Base-by-base conservation (phyloP, 768 basidiomycete genomes). In the Trametes sanguinea region DNA sequence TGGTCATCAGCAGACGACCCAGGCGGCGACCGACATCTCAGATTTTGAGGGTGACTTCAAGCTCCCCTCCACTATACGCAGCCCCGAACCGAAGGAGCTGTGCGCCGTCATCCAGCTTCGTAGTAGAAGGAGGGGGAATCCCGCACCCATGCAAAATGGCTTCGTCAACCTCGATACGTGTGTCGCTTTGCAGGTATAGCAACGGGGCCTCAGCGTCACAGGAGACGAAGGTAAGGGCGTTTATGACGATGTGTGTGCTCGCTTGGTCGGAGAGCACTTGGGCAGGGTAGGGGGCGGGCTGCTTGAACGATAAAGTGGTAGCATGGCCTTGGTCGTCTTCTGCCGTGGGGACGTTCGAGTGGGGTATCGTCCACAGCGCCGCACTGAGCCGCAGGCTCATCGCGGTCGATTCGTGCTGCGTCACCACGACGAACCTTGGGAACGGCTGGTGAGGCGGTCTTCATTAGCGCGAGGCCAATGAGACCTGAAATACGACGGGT, bases 401-500 rank as follows among this genome's bases (percentile, higher is more conserved):
- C 27, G 7, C 27, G 8, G 3, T 33, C 48, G 5, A 29, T 11
- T 3, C 48, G 27, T 16, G 29, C 7, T 3, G 4, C 10, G 48
- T 27, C 30, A 2, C 11, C 13, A 14, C 11, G 6, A 11, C 6
- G 1, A 11, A 40, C 8, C 42, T 39, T 43, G n/a, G 57, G 57
- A 30, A 39, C 2, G 2, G 48, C 39, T 16, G 51, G 55, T 3
- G 56, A 35, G 9, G 62, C 43, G 5, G 62, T 63, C 45, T 53
- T 57, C n/a, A 57, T 33, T 17, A 64, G 29, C 22, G 54, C 57
- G n/a, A 55, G 43, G 1, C 50, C 58, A 14, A 64, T 32, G 6
- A 64, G 22, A n/a, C 57, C 53, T 3, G 63, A 51, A 13, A 64
- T 52, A 11, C 57, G 52, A 2, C 58, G 53, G 1, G 63, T 32